A percentile compares a stretch with the other conserved stretches of the same genome.
Evolutionary conservation across 2,329 filamentous ascomycete genomes (phyloP).

Genomic region (Ramularia endophylla): DNA sequence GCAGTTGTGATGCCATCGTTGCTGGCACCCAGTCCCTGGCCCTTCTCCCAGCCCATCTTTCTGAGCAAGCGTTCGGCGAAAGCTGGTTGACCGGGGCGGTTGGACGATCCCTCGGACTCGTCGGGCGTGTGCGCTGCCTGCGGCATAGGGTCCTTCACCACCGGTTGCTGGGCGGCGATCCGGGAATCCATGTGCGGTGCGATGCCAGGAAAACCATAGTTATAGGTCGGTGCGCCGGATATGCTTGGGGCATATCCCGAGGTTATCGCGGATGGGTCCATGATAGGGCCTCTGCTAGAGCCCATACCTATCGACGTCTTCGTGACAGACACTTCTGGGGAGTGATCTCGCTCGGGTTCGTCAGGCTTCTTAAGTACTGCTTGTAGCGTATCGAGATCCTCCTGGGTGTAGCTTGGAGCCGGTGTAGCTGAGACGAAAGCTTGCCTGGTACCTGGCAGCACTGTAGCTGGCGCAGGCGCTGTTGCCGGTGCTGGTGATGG

Average conservation of each 20-base stretch:
- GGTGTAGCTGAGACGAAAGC: background rate
- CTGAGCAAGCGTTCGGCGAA: constrained; percentile 85
- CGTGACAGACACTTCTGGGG: no score
- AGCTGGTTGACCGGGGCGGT: constrained; percentile 69
- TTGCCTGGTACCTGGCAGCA: background rate
- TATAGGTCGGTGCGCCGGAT: constrained; percentile 9
- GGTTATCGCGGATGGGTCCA: no score
- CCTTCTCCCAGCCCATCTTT: constrained; percentile 91
- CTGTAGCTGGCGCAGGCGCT: background rate
- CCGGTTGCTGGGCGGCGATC: no score
- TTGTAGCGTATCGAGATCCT: background rate
- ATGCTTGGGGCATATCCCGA: no score
- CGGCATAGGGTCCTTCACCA: constrained; percentile 44
- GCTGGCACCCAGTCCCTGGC: constrained; percentile 77
- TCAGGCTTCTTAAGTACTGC: constrained; percentile 3
- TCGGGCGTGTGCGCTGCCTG: background rate
- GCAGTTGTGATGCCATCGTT: constrained; percentile 79
- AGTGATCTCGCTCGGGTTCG: background rate
- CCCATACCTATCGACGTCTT: no score
- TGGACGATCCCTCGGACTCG: constrained; percentile 45
- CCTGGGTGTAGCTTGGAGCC: background rate
- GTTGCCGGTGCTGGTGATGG: background rate
- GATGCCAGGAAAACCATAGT: no score
- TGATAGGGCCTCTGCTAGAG: no score
- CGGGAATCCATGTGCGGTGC: no score